These are phyloP conservation scores for Phytophthora niederhauseri DNA, from an alignment of 352 stramenopile genomes.

Conservation along the genomic window DNA sequence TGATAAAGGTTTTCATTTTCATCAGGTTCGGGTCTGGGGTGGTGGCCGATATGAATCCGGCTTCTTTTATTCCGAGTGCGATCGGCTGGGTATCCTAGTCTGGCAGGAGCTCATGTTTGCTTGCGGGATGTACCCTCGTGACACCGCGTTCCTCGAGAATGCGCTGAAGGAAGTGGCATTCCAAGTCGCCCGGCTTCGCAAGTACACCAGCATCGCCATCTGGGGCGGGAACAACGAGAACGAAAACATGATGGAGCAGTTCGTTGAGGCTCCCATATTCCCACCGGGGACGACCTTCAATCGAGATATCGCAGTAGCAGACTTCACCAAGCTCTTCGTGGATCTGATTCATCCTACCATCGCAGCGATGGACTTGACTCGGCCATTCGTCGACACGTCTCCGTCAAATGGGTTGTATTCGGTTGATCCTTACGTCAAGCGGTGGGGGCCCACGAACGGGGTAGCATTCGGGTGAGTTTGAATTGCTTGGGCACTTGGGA, in stretches of 20 bases:
- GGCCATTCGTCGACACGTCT: constrained; percentile 87
- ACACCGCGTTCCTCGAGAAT: constrained; percentile 63
- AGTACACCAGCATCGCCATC: constrained; percentile 86
- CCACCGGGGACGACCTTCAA: constrained; percentile 60
- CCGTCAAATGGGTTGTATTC: constrained; percentile 87
- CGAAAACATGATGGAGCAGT: constrained; percentile 88
- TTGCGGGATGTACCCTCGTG: constrained; percentile 84
- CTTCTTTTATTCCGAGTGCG: constrained; percentile 81
- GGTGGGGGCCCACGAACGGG: constrained; percentile 70
- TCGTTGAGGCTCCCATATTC: constrained; percentile 61
- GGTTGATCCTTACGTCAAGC: constrained; percentile 79
- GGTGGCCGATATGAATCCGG: constrained; percentile 88
- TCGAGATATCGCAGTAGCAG: constrained; percentile 73
- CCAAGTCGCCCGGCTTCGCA: constrained; percentile 69
- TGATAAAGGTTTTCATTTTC: not conserved
- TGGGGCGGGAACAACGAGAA: constrained; percentile 94
- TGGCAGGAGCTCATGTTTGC: constrained; percentile 94
- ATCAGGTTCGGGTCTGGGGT: constrained; percentile 85
- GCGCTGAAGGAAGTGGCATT: constrained; percentile 62
- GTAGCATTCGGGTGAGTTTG: constrained; percentile 58
- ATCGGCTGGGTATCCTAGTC: constrained; percentile 84
- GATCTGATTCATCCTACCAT: constrained; percentile 72
- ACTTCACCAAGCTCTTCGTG: constrained; percentile 86
- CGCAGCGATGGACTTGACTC: constrained; percentile 47
- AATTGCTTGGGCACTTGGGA: not conserved